Conservation (phyloP, 805 yeast species). For the Metschnikowia anglica region DNA sequence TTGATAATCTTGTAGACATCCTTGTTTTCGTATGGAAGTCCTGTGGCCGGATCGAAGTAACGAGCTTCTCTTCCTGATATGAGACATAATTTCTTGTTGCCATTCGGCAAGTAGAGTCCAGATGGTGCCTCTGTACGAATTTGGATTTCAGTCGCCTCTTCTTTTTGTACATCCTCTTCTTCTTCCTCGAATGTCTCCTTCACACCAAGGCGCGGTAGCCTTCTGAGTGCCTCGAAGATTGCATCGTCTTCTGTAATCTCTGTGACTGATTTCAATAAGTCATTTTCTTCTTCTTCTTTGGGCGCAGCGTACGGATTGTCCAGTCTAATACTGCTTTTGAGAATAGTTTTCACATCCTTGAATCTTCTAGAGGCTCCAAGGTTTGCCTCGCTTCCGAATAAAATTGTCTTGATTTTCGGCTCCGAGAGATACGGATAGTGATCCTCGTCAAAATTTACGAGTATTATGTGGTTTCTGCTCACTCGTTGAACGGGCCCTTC, state of each 20-base stretch:
- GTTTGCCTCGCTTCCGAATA: conserved; percentile 63
- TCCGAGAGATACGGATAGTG: conserved; percentile 26
- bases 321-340: conserved; percentile 32
- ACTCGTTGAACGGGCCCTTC: conserved; percentile 73
- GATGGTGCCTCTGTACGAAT: conserved; percentile 71
- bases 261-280: conserved; percentile 33
- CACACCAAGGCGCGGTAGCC: conserved; percentile 64
- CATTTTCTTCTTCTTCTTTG: conserved; percentile 33
- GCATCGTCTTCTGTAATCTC: conserved; percentile 37
- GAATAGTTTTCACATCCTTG: conserved; percentile 52
- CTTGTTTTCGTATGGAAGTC: conserved; percentile 81
- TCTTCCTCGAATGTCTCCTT: conserved; percentile 47
- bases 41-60: conserved; percentile 85
- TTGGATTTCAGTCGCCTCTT: conserved; percentile 42
- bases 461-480: conserved; percentile 51
- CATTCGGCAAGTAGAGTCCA: conserved; percentile 70
- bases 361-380: conserved; percentile 53
- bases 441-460: conserved; percentile 48
- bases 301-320: conserved; percentile 39
- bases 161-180: conserved; percentile 33
- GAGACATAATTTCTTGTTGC: conserved; percentile 63
- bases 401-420: conserved; percentile 28
- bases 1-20: conserved; percentile 72
- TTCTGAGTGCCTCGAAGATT: conserved; percentile 42
- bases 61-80: conserved; percentile 77